Base-by-base conservation (phyloP, 2,329 filamentous ascomycete genomes). In the Tricladium varicosporioides region DNA sequence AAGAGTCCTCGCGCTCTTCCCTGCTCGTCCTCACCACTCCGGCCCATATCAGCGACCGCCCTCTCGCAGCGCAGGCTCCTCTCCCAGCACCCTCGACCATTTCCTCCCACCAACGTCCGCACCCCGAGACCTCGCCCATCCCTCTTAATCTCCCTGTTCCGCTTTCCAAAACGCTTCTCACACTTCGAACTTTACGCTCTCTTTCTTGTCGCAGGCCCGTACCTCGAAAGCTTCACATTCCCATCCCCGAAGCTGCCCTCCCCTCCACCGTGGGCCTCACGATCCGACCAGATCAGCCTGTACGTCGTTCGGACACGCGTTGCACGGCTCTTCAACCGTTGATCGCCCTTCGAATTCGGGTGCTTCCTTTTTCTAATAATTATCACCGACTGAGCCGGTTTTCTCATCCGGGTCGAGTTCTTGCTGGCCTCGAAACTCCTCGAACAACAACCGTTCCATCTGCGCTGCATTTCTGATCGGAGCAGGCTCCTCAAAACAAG, bases 361-460 rank as follows among this genome's bases (percentile, higher is more conserved):
- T 58, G 46, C 54, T 63, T 54, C 54, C 61, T 60, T 60, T 57
- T 48, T 56, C 51, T 62, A 63, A 60, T 65, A 61, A 56, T 63
- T 62, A 46, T 43, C 62, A 53, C 57, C 59, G 53, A 55, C 47
- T 53, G 52, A 61, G 61, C 54, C 62, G 60, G 63, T 62, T 57
- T 63, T 51, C 54, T 47, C 47, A 48, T 51, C 60, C 63, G 66
- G 68, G 67, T 69, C 62, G 64, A 66, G 63, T 67, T 69, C 66
- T 63, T 65, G 68, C 67, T 70, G 67, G 67, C 59, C 68, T 69
- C 68, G 67, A 69, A 68, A 65, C 63, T 68, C 66, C 66, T 70
- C 66, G 66, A 66, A 68, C 68, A 64, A 60, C 63, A 62, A 66
- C 65, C 62, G 66, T 68, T 69, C 64, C 68, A 68, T 66, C 65